These are phyloP conservation scores for Flaveria brownii DNA, from an alignment of 129 eudicot species.

Conservation along the genomic window DNA sequence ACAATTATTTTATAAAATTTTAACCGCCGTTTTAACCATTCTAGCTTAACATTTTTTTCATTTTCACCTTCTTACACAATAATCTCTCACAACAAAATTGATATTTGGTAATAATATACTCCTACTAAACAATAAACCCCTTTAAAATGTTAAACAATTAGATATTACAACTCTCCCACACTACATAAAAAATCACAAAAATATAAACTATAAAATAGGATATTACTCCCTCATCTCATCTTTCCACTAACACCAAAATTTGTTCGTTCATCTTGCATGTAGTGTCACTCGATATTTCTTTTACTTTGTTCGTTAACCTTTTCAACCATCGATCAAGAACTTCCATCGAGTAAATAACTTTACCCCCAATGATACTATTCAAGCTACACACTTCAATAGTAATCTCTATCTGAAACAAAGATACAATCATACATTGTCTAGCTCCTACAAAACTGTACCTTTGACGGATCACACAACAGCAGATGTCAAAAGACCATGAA, in stretches of 20 bases:
- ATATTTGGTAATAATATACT: too few relatives aligned
- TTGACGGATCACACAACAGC: background rate
- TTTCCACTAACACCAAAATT: background rate
- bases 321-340: background rate
- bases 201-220: background rate
- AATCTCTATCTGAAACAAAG: constrained; percentile 23
- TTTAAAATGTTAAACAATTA: too few relatives aligned
- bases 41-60: too few relatives aligned
- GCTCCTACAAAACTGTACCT: constrained; percentile 38
- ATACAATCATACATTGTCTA: constrained; percentile 14
- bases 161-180: background rate
- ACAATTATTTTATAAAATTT: too few relatives aligned
- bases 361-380: background rate
- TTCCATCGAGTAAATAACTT: background rate
- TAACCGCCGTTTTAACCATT: too few relatives aligned
- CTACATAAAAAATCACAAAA: too few relatives aligned
- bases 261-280: background rate
- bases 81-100: too few relatives aligned
- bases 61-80: too few relatives aligned
- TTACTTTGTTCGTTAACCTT: background rate
- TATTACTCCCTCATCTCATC: background rate
- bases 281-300: background rate
- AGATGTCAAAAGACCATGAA: background rate
- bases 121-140: background rate
- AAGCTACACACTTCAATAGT: constrained; percentile 15